phyloP scores from a whole-genome alignment of 768 basidiomycete species.

The Holtermanniella nyarrowii region DNA sequence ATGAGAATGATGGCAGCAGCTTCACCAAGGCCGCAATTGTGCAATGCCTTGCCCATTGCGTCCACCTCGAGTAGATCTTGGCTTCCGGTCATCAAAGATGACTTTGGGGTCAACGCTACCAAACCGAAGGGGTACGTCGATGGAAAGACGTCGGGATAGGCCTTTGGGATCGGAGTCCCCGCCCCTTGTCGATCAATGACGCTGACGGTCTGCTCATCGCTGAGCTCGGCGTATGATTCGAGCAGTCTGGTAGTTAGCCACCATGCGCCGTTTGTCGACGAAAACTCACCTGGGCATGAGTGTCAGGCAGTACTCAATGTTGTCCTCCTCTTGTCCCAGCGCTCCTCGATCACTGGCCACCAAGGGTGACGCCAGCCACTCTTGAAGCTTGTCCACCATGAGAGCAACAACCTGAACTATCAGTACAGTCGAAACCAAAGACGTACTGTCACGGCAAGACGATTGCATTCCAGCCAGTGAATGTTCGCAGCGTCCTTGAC shows the following conservation, averaged over 20 bases:
- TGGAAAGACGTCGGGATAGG: slow-evolving; percentile 73
- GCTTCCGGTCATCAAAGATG: slow-evolving; percentile 41
- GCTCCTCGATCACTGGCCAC: slow-evolving; percentile 54
- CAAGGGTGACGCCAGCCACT: slow-evolving; percentile 59
- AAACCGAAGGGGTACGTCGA: slow-evolving; percentile 89
- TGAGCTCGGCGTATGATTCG: slow-evolving; percentile 78
- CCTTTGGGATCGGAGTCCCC: slow-evolving; percentile 50
- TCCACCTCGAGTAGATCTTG: slow-evolving; percentile 45
- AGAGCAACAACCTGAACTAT: slow-evolving; percentile 28
- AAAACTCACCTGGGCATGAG: slow-evolving; percentile 66
- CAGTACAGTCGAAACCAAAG: slow-evolving; percentile 45
- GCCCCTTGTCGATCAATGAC: slow-evolving; percentile 61
- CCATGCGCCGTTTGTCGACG: slow-evolving; percentile 6
- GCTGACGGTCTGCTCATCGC: slow-evolving; percentile 54
- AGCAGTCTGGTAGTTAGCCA: slow-evolving; percentile 50
- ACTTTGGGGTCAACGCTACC: slow-evolving; percentile 48
- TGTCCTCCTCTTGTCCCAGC: slow-evolving; percentile 75
- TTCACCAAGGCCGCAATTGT: slow-evolving; percentile 74
- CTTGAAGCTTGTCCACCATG: slow-evolving; percentile 81
- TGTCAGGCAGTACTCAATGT: slow-evolving; percentile 72
- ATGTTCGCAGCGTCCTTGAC: slow-evolving; percentile 65
- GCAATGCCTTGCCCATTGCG: slow-evolving; percentile 38
- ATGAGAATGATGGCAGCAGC: slow-evolving; percentile 73
- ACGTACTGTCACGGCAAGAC: slow-evolving; percentile 80
- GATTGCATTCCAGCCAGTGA: slow-evolving; percentile 76